Evolutionary conservation across 768 basidiomycete species (phyloP), one percentile per base, ranked within the genome.

Genomic region (Lactarius quietus): DNA sequence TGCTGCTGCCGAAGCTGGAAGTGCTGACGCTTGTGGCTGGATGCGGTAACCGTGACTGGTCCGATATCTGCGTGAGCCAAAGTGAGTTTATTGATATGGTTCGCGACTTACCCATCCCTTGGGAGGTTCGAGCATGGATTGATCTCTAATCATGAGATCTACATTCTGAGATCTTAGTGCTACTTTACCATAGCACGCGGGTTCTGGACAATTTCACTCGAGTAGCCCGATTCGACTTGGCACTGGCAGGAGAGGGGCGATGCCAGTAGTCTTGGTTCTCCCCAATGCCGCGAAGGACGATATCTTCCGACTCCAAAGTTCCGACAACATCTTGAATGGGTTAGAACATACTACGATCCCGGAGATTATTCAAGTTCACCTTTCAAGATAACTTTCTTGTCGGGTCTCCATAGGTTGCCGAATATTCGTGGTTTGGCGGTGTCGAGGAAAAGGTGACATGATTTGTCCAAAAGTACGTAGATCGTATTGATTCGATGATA

Each of bases 371-470:
- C n/a, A n/a, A n/a, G n/a, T n/a, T n/a, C 51, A 61, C 60, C 60
- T 52, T 64, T 64, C 45, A 64, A 51, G 28, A 64, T 64, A 38
- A 64, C 35, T n/a, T 28, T 53, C 36, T 31, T 8, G 12, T 39
- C 14, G 10, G 63, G 63, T 35, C 53, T 52, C 63, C 63, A 64
- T 33, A 64, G 1, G 23, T 64, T 64, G 8, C 63, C 63, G 26
- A 39, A 61, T 26, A 28, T 12, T 6, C 51, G 48, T 26, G 23
- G 51, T 26, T 26, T 9, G 35, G 48, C 17, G 5, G 5, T 48
- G 7, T 61, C 35, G 31, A 61, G 48, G 28, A 36, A 53, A 12
- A 61, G 26, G 15, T 35, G 48, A 26, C 33, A 52, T 35, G 35
- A 35, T 38, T 53, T 51, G 51, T 61, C 51, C 18, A 29, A 0